Evolutionary conservation across 1,284 basidiomycete genomes (phyloP).

Genomic region (Butyriboletus regius): DNA sequence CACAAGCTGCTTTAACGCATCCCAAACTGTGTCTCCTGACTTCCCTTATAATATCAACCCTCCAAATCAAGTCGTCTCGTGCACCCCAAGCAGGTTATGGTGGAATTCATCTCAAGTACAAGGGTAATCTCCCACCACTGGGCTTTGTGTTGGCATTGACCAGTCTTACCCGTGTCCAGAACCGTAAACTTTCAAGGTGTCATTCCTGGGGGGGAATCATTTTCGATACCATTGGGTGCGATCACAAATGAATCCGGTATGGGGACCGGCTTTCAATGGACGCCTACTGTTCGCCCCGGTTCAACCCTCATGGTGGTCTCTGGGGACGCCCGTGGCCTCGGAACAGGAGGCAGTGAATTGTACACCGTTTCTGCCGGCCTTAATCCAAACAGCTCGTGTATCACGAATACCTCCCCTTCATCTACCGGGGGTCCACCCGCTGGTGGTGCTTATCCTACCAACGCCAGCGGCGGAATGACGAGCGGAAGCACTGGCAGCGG

Average conservation of each 20-base stretch:
- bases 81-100: constrained; percentile 52
- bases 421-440: constrained; percentile 69
- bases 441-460: constrained; percentile 66
- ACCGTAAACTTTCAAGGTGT: constrained; percentile 58
- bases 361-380: constrained; percentile 49
- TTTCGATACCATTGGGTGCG: constrained; percentile 47
- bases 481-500: constrained; percentile 9
- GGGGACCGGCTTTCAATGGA: constrained; percentile 66
- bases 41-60: constrained; percentile 60
- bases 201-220: constrained; percentile 72
- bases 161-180: constrained; percentile 29
- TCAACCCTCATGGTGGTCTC: constrained; percentile 59
- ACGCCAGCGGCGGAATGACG: constrained; percentile 31
- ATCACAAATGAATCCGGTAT: constrained; percentile 38
- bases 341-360: constrained; percentile 57
- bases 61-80: constrained; percentile 55
- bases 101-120: constrained; percentile 48
- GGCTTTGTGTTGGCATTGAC: not conserved
- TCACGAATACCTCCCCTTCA: constrained; percentile 56
- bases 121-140: constrained; percentile 43
- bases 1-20: constrained; percentile 54
- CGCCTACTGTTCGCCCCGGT: constrained; percentile 52
- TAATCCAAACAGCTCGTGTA: constrained; percentile 45
- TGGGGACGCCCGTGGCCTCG: constrained; percentile 59
- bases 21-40: constrained; percentile 40